Evolutionary conservation across 2,329 filamentous ascomycete species (phyloP).

Genomic region (Ceratocystis variospora): DNA sequence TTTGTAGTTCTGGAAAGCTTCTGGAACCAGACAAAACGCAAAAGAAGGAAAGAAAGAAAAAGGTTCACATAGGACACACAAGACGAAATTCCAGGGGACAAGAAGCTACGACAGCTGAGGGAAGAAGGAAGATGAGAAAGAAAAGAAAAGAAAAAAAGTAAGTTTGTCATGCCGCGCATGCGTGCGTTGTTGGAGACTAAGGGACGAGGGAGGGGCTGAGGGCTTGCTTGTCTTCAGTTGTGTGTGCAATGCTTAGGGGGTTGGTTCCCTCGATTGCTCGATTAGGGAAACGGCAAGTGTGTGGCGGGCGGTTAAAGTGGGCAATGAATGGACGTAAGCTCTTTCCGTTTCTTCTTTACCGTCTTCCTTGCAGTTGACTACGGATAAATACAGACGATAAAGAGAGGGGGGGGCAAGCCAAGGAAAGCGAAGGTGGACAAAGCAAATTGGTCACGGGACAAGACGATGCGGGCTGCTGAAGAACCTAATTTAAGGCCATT

Average conservation of each 20-base stretch:
- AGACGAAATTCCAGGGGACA: neutral
- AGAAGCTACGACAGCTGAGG: neutral
- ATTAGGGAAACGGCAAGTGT: neutral
- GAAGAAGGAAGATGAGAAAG: neutral
- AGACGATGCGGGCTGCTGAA: neutral
- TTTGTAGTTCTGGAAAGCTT: slow-evolving; percentile 13
- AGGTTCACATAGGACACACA: neutral
- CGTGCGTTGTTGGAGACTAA: neutral
- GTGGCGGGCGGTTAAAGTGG: neutral
- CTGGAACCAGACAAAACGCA: slow-evolving; percentile 6
- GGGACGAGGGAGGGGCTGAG: neutral
- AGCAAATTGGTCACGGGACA: neutral
- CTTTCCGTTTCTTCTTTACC: neutral
- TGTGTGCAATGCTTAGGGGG: neutral
- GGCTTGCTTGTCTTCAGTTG: neutral
- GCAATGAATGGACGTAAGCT: neutral
- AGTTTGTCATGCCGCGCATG: neutral
- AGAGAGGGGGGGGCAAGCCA: neutral
- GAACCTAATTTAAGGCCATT: neutral
- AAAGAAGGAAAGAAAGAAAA: neutral
- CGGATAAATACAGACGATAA: neutral
- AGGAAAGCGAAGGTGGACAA: neutral
- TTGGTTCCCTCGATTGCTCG: neutral
- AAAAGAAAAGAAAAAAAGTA: neutral
- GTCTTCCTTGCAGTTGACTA: slow-evolving; percentile 4